These are phyloP conservation scores for Cercospora sesami DNA, from an alignment of 2,329 filamentous ascomycete species.

Conservation along the genomic window DNA sequence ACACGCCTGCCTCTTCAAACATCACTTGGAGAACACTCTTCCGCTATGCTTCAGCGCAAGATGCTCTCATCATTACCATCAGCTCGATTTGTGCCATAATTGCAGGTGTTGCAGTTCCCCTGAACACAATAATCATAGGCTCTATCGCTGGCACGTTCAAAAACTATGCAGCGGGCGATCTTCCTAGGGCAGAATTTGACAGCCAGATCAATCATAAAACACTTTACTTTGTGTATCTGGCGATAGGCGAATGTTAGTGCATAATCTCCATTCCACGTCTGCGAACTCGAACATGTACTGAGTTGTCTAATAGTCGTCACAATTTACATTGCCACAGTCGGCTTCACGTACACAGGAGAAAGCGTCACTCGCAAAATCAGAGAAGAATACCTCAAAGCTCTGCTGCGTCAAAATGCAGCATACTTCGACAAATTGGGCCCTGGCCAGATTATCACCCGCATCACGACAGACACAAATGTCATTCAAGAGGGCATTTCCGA, in stretches of 20 bases:
- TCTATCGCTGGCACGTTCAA: slow-evolving; percentile 29
- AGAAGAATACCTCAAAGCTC: slow-evolving; percentile 78
- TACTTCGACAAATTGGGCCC: slow-evolving; percentile 92
- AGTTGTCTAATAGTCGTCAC: slow-evolving; percentile 52
- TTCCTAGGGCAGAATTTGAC: slow-evolving; percentile 58
- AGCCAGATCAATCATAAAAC: slow-evolving; percentile 61
- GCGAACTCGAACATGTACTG: neutral
- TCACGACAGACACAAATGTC: slow-evolving; percentile 89
- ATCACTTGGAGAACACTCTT: slow-evolving; percentile 16
- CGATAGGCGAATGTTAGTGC: slow-evolving; percentile 64
- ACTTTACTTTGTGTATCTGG: slow-evolving; percentile 80
- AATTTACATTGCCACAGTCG: slow-evolving; percentile 75
- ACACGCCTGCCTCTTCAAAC: neutral
- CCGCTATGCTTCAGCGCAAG: slow-evolving; percentile 22
- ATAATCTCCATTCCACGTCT: neutral
- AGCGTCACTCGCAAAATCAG: slow-evolving; percentile 55
- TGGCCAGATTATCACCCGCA: slow-evolving; percentile 89
- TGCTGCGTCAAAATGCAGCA: slow-evolving; percentile 83
- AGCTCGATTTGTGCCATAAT: slow-evolving; percentile 34
- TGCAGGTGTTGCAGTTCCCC: slow-evolving; percentile 30
- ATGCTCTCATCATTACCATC: slow-evolving; percentile 41
- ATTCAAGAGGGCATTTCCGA: slow-evolving; percentile 93
- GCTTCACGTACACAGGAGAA: slow-evolving; percentile 71
- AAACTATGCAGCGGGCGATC: slow-evolving; percentile 32
- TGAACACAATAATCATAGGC: slow-evolving; percentile 63